Percentiles rank a stretch among this genome's conserved stretches.
Conservation (phyloP, 768 basidiomycete species). For the Pholiota molesta region DNA sequence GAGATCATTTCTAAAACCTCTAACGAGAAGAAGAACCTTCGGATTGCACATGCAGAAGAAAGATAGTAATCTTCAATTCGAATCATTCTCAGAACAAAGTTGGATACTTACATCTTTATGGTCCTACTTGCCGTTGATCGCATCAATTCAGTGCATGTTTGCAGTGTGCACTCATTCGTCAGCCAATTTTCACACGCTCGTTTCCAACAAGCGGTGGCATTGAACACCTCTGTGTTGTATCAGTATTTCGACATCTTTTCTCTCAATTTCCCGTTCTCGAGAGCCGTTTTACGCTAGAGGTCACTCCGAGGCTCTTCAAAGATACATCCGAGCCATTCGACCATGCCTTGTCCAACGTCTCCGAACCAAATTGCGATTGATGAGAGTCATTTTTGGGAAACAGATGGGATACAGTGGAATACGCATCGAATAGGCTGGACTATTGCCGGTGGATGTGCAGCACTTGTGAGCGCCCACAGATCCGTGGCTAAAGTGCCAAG, state of each 20-base stretch:
- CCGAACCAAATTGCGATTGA: constrained; percentile 54
- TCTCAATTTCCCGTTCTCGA: not conserved
- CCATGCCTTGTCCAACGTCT: constrained; percentile 35
- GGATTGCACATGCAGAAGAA: too few species aligned
- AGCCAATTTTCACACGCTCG: not conserved
- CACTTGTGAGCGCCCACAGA: constrained; percentile 40
- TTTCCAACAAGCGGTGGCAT: not conserved
- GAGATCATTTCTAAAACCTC: too few species aligned
- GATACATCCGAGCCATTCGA: not conserved
- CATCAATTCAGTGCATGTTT: not conserved
- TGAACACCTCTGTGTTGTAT: not conserved
- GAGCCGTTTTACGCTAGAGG: not conserved
- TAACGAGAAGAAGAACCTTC: too few species aligned
- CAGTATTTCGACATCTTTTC: not conserved
- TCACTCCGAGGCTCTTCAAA: not conserved
- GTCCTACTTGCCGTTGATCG: not conserved
- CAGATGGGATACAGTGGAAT: constrained; percentile 58
- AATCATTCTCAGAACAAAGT: too few species aligned
- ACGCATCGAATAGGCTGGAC: constrained; percentile 74
- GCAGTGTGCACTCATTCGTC: not conserved
- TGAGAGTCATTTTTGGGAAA: constrained; percentile 66
- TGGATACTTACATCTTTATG: too few species aligned
- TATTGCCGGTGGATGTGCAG: constrained; percentile 64
- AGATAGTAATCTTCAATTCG: not conserved
- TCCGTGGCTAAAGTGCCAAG: not conserved